Conservation (phyloP, 2,329 filamentous ascomycete genomes). For the Pseudogymnoascus sp. region DNA sequence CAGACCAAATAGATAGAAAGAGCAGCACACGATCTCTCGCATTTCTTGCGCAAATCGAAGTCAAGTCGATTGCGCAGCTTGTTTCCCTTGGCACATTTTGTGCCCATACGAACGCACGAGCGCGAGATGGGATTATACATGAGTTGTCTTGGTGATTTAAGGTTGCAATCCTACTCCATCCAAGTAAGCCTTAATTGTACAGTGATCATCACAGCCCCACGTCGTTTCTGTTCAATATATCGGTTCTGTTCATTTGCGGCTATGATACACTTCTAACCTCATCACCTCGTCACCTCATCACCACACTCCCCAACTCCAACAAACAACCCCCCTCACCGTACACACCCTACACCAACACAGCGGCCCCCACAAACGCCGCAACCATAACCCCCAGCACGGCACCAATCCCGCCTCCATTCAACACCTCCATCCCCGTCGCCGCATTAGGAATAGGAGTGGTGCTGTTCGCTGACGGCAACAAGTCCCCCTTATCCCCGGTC, state of each 20-base stretch:
- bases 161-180: no score
- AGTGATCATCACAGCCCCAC: neutral
- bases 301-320: neutral
- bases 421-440: neutral
- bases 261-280: neutral
- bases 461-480: neutral
- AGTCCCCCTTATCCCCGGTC: conserved; percentile 7
- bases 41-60: no score
- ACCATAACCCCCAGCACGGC: neutral
- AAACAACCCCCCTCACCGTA: neutral
- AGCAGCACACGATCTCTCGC: no score
- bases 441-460: neutral
- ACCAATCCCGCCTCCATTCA: neutral
- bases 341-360: neutral
- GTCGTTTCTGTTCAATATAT: neutral
- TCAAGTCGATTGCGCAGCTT: no score
- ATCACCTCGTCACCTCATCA: neutral
- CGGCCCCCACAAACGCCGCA: neutral
- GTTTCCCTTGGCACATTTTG: no score
- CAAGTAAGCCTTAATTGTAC: neutral
- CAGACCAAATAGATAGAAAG: no score
- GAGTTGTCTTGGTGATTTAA: no score
- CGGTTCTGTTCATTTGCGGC: neutral
- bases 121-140: no score
- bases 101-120: no score